Evolutionary conservation across 148 eudicot genomes (phyloP), one percentile per base, ranked within the genome.

Genomic region (Chenopodium album): DNA sequence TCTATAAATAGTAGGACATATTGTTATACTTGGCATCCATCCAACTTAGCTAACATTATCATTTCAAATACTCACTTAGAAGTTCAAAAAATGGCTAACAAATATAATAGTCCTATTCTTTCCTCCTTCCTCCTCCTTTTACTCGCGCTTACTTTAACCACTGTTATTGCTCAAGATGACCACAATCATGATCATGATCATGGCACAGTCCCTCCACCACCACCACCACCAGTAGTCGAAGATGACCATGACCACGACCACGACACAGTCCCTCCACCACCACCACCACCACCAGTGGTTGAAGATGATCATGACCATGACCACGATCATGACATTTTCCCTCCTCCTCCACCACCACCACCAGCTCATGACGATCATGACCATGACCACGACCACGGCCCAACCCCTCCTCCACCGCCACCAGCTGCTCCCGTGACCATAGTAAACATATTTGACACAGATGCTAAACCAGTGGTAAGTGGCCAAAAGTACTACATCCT

Each of bases 401-500:
- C 62, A 56, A 1, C 17, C 22, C 62, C 62, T 14, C 56, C 56
- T 9, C 62, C 62, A 56, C 62, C 62, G 3, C 62, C 62, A 56
- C 62, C 62, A 14, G 20, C 62, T 14, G 19, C 60, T 12, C 20
- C 7, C 16, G 62, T 17, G 19, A 5, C 16, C 22, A 16, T 56
- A 56, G 62, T 56, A 16, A 56, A 56, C 62, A 56, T 56, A 17
- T 56, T 56, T 56, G 62, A 56, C 17, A 56, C 62, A 0, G 4
- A 56, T 56, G 62, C 20, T 56, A 4, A 56, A 2, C 62, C 22
- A 17, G 62, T 56, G 4, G 62, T 56, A 56, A 56, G 62, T 56
- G 62, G 62, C 62, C 19, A 17, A 56, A 56, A 56, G 22, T 85
- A 85, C 73, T 70, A 82, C 77, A 82, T 82, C 77, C 46, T 82